Base-by-base conservation (phyloP, 2,329 filamentous ascomycete genomes). In the Aureobasidium lini region DNA sequence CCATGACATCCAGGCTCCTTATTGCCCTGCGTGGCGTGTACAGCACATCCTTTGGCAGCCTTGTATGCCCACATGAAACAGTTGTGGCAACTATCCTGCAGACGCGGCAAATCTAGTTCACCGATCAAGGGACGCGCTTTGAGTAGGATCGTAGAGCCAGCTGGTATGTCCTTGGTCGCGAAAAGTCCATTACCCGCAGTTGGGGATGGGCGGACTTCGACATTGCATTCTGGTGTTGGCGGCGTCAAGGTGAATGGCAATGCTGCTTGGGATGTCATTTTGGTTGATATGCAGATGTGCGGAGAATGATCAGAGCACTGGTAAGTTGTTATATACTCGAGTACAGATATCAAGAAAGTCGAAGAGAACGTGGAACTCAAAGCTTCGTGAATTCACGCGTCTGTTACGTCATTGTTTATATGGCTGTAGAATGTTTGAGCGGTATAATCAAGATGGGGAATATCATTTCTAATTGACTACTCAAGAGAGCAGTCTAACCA, bases 11-110 rank as follows among this genome's bases (percentile, higher is more conserved):
- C 43, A 32, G 23, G 16, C 44, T 48, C 36, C 3, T 16, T n/a
- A 31, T n/a, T 13, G 18, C 28, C 9, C 23, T 56, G 56, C 32
- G 65, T 67, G 1, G 66, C 67, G 39, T 58, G 46, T 1, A 31
- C 11, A 16, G 44, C 16, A 39, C 46, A 39, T 8, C 18, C 46
- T 3, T 70, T 67, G 3, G 70, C 66, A 3, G 70, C 68, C 57
- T 72, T 72, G 8, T 69, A 57, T 28, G 58, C 70, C 70, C 74
- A 77, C 6, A 73, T 70, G 65, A 81, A 82, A 68, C 84, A 87
- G 61, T 80, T 80, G 37, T 80, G 77, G 67, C 84, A 87, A 13
- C 78, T 81, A 63, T 81, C 79, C 4, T 69, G 67, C 5, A 85
- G 66, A n/a, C 78, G 73, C 3, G 72, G 68, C 1, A 76, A 75